Conservation (phyloP, 2,329 filamentous ascomycete genomes). For the Aspergillus sp. region DNA sequence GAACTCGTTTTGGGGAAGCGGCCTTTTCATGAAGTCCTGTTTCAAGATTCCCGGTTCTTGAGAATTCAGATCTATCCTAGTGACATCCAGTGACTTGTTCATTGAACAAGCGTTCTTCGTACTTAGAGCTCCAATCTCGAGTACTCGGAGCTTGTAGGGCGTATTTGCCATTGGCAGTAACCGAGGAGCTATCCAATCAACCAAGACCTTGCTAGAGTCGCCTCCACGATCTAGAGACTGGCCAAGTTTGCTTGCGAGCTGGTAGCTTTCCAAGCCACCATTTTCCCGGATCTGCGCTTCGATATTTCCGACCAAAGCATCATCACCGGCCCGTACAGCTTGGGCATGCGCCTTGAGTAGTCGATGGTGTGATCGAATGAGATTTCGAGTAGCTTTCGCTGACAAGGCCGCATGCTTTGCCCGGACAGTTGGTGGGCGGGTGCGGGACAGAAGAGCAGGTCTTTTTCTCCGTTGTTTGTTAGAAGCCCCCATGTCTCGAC, state of each 20-base stretch:
- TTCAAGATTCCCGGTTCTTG: slow-evolving; percentile 75
- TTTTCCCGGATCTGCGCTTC: slow-evolving; percentile 55
- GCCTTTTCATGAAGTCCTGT: slow-evolving; percentile 92
- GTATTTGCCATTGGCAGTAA: slow-evolving; percentile 27
- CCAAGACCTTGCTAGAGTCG: slow-evolving; percentile 62
- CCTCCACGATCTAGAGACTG: slow-evolving; percentile 63
- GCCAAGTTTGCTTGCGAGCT: slow-evolving; percentile 63
- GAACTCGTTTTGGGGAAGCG: slow-evolving; percentile 61
- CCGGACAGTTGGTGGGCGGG: slow-evolving; percentile 47
- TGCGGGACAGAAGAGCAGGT: slow-evolving; percentile 45
- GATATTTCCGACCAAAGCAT: slow-evolving; percentile 45
- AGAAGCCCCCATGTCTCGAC: slow-evolving; percentile 28
- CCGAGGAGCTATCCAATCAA: slow-evolving; percentile 57
- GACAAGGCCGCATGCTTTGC: slow-evolving; percentile 49
- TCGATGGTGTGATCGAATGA: slow-evolving; percentile 62
- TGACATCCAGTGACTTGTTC: slow-evolving; percentile 69
- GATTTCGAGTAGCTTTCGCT: slow-evolving; percentile 58
- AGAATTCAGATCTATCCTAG: slow-evolving; percentile 87
- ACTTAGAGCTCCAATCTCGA: slow-evolving; percentile 88
- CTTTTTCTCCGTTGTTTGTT: slow-evolving; percentile 36
- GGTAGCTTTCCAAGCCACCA: slow-evolving; percentile 62
- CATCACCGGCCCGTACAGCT: slow-evolving; percentile 52
- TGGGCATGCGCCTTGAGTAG: slow-evolving; percentile 59
- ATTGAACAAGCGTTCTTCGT: slow-evolving; percentile 80
- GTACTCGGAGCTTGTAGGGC: slow-evolving; percentile 59